These are phyloP conservation scores for Sporormia fimetaria DNA, from an alignment of 495 filamentous ascomycete genomes.

Conservation along the genomic window DNA sequence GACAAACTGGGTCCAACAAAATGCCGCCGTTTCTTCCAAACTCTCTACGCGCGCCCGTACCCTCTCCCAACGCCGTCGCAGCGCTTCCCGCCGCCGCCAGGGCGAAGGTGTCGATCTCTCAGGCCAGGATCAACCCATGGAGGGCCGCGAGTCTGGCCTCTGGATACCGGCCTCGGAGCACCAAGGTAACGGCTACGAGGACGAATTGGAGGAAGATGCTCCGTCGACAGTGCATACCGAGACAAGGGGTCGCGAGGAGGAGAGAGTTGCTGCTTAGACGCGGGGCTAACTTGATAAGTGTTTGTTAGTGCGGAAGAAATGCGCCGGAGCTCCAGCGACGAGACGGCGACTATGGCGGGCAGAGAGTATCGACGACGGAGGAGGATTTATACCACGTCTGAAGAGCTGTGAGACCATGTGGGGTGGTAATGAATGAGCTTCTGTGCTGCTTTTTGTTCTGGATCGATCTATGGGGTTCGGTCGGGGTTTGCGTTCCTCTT, in stretches of 20 bases:
- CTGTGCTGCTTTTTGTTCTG: too few species aligned
- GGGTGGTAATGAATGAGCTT: too few species aligned
- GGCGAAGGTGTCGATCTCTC: conserved; percentile 69
- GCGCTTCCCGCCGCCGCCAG: conserved; percentile 47
- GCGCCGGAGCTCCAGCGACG: too few species aligned
- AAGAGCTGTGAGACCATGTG: too few species aligned
- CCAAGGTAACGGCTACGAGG: conserved; percentile 42
- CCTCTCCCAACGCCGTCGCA: conserved; percentile 71
- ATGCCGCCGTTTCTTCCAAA: conserved; percentile 74
- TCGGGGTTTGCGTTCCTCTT: too few species aligned
- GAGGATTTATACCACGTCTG: conserved; percentile 11
- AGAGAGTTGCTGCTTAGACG: conserved; percentile 34
- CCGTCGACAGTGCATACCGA: conserved; percentile 43
- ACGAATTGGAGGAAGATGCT: conserved; percentile 55
- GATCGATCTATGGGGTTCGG: too few species aligned
- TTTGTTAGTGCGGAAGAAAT: neutral
- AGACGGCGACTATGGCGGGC: neutral
- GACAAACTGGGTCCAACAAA: conserved; percentile 89
- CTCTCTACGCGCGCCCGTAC: conserved; percentile 76
- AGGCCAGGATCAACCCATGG: conserved; percentile 69
- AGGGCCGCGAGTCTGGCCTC: conserved; percentile 63
- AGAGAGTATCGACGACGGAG: conserved; percentile 1
- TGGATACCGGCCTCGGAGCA: conserved; percentile 84
- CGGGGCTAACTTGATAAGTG: neutral
- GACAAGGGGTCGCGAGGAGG: conserved; percentile 50